A percentile compares a stretch with the other conserved stretches of the same genome.
These are phyloP conservation scores for Chrysopogon serrulatus DNA, from an alignment of 176 grass and related monocot species.

Conservation along the genomic window DNA sequence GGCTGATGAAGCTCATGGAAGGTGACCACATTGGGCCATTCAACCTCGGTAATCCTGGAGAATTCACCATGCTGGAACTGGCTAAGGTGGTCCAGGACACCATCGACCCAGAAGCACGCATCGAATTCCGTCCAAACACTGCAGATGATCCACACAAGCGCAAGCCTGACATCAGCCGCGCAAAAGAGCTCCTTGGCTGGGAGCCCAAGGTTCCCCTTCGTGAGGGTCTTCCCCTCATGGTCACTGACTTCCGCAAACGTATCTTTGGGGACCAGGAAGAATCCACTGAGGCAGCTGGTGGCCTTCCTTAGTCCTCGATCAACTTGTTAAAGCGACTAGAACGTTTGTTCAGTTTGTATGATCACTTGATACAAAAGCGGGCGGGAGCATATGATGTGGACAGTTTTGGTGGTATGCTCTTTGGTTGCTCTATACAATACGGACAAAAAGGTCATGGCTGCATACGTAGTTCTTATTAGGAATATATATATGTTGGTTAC, in stretches of 20 bases:
- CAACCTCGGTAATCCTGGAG: constrained; percentile 83
- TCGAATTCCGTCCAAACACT: constrained; percentile 75
- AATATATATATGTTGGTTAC: neutral
- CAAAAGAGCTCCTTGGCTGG: constrained; percentile 65
- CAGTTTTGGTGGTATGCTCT: constrained; percentile 4
- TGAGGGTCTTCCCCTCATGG: constrained; percentile 81
- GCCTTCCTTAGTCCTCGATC: constrained; percentile 8
- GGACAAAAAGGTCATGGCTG: constrained; percentile 7
- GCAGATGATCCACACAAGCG: constrained; percentile 82
- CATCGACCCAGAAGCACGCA: constrained; percentile 56
- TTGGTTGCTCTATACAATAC: constrained; percentile 6
- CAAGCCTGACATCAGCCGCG: constrained; percentile 68
- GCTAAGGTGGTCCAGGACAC: constrained; percentile 89
- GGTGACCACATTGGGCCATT: constrained; percentile 79
- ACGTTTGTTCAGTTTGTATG: neutral
- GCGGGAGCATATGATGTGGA: neutral
- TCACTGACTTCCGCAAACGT: constrained; percentile 69
- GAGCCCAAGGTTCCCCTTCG: constrained; percentile 72
- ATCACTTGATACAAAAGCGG: neutral
- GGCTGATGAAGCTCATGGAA: constrained; percentile 89
- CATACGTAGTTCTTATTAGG: constrained; percentile 12
- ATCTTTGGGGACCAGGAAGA: constrained; percentile 57
- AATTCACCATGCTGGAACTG: constrained; percentile 89
- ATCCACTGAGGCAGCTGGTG: neutral
- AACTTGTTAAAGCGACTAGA: neutral